phyloP scores from a whole-genome alignment of 805 yeast genomes.

The Candida palmyrensis region DNA sequence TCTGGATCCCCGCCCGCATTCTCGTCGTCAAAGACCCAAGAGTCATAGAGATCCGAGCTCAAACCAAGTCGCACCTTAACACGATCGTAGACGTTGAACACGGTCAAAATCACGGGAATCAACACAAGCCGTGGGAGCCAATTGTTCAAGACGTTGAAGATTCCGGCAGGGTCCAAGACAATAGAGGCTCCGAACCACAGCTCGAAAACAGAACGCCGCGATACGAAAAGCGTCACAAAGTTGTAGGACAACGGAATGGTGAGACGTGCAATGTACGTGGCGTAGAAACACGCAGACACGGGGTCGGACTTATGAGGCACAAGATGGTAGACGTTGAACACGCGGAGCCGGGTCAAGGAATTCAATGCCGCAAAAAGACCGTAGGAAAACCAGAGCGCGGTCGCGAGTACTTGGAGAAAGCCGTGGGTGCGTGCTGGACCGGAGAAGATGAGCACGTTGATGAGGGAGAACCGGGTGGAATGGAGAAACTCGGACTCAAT shows the following conservation, averaged over 20 bases:
- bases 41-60: slow-evolving; percentile 30
- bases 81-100: slow-evolving; percentile 63
- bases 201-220: slow-evolving; percentile 54
- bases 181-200: slow-evolving; percentile 71
- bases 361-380: slow-evolving; percentile 67
- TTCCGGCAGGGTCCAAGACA: slow-evolving; percentile 54
- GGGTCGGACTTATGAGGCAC: slow-evolving; percentile 70
- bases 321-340: slow-evolving; percentile 74
- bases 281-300: slow-evolving; percentile 69
- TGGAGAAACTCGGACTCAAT: slow-evolving; percentile 75
- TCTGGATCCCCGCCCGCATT: slow-evolving; percentile 9
- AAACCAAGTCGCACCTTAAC: slow-evolving; percentile 40
- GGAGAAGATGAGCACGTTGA: slow-evolving; percentile 43
- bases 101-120: slow-evolving; percentile 62
- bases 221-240: slow-evolving; percentile 60
- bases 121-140: slow-evolving; percentile 71
- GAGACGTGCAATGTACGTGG: slow-evolving; percentile 74
- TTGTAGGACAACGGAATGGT: slow-evolving; percentile 81
- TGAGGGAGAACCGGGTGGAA: slow-evolving; percentile 58
- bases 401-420: slow-evolving; percentile 32
- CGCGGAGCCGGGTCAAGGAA: slow-evolving; percentile 59
- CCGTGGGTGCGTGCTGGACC: slow-evolving; percentile 21
- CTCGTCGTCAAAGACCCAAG: slow-evolving; percentile 36
- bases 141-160: slow-evolving; percentile 67
- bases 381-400: slow-evolving; percentile 45